Conservation (phyloP, 208 protist genomes). For the Trypanosoma mega region DNA sequence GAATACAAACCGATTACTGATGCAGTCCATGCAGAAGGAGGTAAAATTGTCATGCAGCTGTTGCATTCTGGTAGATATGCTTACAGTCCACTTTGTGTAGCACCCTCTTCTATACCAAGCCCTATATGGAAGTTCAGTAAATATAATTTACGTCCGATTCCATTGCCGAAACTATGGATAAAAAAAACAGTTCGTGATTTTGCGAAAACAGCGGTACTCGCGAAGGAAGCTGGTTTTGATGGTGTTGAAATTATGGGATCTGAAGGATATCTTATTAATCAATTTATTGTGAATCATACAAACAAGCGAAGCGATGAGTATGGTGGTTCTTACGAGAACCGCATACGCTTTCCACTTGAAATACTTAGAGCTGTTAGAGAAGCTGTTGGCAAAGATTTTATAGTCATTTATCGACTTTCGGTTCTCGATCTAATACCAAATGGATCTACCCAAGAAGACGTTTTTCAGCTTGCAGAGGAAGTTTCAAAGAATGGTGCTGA, state of each 20-base stretch:
- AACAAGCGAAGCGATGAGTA: conserved; percentile 89
- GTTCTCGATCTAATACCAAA: conserved; percentile 84
- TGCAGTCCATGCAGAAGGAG: conserved; percentile 66
- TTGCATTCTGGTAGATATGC: conserved; percentile 78
- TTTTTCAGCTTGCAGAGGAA: conserved; percentile 58
- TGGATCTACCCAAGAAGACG: conserved; percentile 70
- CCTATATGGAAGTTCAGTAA: conserved; percentile 56
- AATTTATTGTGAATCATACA: conserved; percentile 73
- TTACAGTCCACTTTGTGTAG: conserved; percentile 47
- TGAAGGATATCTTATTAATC: conserved; percentile 89
- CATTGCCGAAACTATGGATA: conserved; percentile 44
- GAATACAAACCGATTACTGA: conserved; percentile 63
- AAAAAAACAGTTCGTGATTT: conserved; percentile 65
- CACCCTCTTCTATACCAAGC: conserved; percentile 50
- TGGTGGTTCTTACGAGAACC: conserved; percentile 81
- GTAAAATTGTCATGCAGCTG: conserved; percentile 86
- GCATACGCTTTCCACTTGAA: conserved; percentile 78
- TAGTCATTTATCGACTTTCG: conserved; percentile 86
- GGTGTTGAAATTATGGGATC: conserved; percentile 90
- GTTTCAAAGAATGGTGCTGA: conserved; percentile 57
- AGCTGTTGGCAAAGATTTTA: conserved; percentile 69
- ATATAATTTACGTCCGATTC: conserved; percentile 43
- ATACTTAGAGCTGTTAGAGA: conserved; percentile 58
- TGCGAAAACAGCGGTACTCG: conserved; percentile 39
- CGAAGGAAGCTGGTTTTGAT: conserved; percentile 80